phyloP scores from a whole-genome alignment of 2,329 filamentous ascomycete genomes.

The Rachicladosporium sp. region DNA sequence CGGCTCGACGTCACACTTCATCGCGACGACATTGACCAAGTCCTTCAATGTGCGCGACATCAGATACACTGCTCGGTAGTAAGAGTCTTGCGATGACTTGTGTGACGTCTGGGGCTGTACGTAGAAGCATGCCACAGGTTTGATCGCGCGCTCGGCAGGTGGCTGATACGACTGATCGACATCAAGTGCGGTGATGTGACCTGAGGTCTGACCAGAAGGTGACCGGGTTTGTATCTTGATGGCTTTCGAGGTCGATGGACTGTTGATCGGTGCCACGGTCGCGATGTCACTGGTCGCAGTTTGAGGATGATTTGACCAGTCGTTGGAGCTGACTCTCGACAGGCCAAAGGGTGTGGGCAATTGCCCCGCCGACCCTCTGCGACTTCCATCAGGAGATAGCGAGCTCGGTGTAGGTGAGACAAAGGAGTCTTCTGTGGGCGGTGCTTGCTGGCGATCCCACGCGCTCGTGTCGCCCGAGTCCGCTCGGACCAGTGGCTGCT shows the following conservation, averaged over 20 bases:
- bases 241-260: conserved; percentile 35
- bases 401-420: conserved; percentile 38
- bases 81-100: conserved; percentile 41
- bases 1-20: conserved; percentile 71
- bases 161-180: conserved; percentile 80
- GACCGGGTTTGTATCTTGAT: conserved; percentile 45
- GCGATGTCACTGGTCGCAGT: conserved; percentile 40
- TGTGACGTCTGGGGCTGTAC: conserved; percentile 47
- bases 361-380: conserved; percentile 31
- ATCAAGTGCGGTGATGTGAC: conserved; percentile 83
- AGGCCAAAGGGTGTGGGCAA: conserved; percentile 32
- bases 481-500: conserved; percentile 45
- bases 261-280: conserved; percentile 23
- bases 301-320: conserved; percentile 39
- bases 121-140: conserved; percentile 82
- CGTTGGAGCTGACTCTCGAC: conserved; percentile 36
- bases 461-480: conserved; percentile 32
- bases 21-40: conserved; percentile 57
- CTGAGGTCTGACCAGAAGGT: conserved; percentile 55
- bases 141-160: conserved; percentile 57
- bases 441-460: conserved; percentile 40
- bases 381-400: conserved; percentile 30
- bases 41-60: conserved; percentile 63
- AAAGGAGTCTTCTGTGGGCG: conserved; percentile 41
- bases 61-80: conserved; percentile 78